phyloP scores from a whole-genome alignment of 139 green algal genomes.

The Chlamydomonas applanata region DNA sequence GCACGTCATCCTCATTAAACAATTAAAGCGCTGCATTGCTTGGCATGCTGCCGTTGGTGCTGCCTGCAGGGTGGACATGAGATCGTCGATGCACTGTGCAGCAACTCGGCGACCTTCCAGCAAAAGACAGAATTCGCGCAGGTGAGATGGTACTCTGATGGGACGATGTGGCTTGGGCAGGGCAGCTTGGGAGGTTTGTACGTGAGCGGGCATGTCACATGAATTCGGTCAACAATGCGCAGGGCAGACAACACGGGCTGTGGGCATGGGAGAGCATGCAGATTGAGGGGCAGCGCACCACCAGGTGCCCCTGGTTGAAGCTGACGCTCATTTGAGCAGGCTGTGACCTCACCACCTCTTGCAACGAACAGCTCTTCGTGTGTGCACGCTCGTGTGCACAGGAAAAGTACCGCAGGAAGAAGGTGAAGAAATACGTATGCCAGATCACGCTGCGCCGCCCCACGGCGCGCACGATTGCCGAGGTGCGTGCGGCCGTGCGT shows the following conservation, averaged over 20 bases:
- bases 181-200: no score
- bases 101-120: conserved; percentile 74
- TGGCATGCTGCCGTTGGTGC: no score
- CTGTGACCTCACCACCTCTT: no score
- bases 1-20: no score
- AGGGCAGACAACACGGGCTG: background rate
- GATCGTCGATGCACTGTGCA: conserved; percentile 74
- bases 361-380: no score
- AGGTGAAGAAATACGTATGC: conserved; percentile 58
- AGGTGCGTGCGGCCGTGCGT: conserved; percentile 40
- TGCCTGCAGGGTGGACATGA: conserved; percentile 50
- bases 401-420: conserved; percentile 79
- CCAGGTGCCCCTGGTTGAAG: no score
- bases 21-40: no score
- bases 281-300: no score
- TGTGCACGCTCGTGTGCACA: conserved; percentile 81
- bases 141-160: background rate
- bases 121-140: conserved; percentile 60
- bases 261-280: no score
- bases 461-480: conserved; percentile 53
- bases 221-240: background rate
- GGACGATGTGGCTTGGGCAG: no score
- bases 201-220: no score
- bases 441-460: conserved; percentile 49
- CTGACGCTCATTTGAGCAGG: no score